Percentiles rank a stretch among this genome's conserved stretches.
These are phyloP conservation scores for Xylariaceae sp. DNA, from an alignment of 2,329 filamentous ascomycete genomes.

Conservation along the genomic window DNA sequence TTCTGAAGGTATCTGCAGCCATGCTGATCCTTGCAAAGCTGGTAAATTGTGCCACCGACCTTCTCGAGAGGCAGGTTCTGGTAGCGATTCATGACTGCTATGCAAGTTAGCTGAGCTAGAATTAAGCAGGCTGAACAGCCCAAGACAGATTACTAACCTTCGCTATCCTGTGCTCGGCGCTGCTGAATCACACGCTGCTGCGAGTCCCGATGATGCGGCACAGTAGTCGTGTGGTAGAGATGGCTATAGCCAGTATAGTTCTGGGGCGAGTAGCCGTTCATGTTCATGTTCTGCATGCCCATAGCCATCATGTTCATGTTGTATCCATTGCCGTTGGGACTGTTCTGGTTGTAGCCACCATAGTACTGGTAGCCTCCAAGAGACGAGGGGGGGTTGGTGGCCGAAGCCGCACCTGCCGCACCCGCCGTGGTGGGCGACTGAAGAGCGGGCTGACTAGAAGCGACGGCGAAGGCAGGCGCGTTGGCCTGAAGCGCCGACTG, in stretches of 20 bases:
- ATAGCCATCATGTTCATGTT: conserved; percentile 56
- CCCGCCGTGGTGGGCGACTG: conserved; percentile 19
- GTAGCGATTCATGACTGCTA: conserved; percentile 65
- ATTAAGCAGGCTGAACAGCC: no score
- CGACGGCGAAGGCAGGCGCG: conserved; percentile 66
- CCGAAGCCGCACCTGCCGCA: conserved; percentile 7
- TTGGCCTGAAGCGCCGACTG: conserved; percentile 72
- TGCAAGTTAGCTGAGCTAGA: no score
- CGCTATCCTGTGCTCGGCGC: conserved; percentile 66
- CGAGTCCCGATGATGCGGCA: conserved; percentile 59
- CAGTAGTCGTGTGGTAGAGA: conserved; percentile 38
- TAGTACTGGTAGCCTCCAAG: conserved; percentile 16
- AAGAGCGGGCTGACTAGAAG: conserved; percentile 28
- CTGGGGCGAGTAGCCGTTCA: conserved; percentile 49
- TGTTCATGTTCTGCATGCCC: conserved; percentile 59
- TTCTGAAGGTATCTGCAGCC: conserved; percentile 95
- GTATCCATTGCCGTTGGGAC: conserved; percentile 16
- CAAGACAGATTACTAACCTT: conserved; percentile 41
- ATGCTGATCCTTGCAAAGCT: conserved; percentile 94
- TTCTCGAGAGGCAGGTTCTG: conserved; percentile 75
- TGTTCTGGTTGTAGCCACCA: conserved; percentile 26
- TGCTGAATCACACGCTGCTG: conserved; percentile 69
- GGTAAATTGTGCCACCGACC: conserved; percentile 76
- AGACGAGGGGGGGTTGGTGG: conserved; percentile 4
- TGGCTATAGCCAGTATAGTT: conserved; percentile 51